These are phyloP conservation scores for Epithemia pelagica DNA, from an alignment of 108 stramenopile species.

Conservation along the genomic window DNA sequence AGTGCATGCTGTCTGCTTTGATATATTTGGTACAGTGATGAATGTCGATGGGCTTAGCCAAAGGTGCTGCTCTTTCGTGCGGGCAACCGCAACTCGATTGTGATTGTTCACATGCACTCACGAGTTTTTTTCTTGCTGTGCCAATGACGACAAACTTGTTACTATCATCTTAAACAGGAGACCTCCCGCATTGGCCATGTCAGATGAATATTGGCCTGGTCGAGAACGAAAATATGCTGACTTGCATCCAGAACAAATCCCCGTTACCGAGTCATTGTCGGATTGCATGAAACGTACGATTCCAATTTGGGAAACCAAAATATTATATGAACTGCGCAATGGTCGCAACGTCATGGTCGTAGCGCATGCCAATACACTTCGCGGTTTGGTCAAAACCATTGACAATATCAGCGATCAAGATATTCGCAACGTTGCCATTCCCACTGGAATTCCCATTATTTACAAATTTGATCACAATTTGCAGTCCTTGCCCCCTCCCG, in stretches of 20 bases:
- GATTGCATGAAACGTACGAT: conserved; percentile 85
- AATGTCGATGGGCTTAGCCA: conserved; percentile 9
- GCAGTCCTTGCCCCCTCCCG: conserved; percentile 47
- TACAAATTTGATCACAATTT: conserved; percentile 80
- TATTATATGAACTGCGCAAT: conserved; percentile 63
- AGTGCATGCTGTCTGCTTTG: neutral
- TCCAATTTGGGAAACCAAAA: conserved; percentile 83
- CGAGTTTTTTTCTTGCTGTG: neutral
- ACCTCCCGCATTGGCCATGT: conserved; percentile 67
- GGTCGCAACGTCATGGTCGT: conserved; percentile 91
- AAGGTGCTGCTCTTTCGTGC: neutral
- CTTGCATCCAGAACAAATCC: conserved; percentile 69
- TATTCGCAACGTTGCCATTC: conserved; percentile 88
- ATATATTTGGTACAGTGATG: neutral
- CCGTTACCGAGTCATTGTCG: conserved; percentile 79
- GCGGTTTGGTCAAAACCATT: conserved; percentile 63
- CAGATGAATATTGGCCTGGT: conserved; percentile 80
- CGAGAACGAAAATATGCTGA: conserved; percentile 81
- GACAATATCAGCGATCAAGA: conserved; percentile 48
- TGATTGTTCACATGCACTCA: neutral
- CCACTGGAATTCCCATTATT: conserved; percentile 91
- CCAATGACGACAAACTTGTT: conserved; percentile 14
- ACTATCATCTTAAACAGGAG: conserved; percentile 12
- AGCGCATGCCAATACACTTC: conserved; percentile 87
- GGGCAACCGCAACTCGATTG: neutral